These are phyloP conservation scores for Eucalyptus cladocalyx DNA, from an alignment of 345 rosid species.

Conservation along the genomic window DNA sequence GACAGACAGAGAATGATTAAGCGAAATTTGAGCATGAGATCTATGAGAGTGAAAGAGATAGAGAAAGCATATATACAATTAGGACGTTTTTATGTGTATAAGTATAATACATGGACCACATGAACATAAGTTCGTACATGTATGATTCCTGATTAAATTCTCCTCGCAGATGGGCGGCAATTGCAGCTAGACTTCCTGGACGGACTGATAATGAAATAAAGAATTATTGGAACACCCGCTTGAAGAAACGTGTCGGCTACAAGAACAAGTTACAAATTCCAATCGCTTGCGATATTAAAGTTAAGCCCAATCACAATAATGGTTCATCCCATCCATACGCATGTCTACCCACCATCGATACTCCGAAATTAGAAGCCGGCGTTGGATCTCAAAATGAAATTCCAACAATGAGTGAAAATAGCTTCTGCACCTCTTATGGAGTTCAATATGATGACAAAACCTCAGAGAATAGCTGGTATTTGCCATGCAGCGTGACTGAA, in stretches of 20 bases:
- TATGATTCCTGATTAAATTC: neutral
- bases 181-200: neutral
- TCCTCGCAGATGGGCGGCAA: neutral
- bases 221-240: slow-evolving; percentile 1
- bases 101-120: neutral
- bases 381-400: neutral
- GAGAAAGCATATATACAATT: neutral
- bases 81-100: neutral
- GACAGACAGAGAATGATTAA: neutral
- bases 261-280: neutral
- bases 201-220: slow-evolving; percentile 5
- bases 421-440: neutral
- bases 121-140: neutral
- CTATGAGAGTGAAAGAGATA: neutral
- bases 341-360: neutral
- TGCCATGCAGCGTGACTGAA: neutral
- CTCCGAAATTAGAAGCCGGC: neutral
- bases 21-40: neutral
- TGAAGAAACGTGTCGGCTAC: neutral
- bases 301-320: neutral
- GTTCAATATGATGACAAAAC: neutral
- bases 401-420: neutral
- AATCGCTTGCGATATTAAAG: neutral
- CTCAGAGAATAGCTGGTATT: neutral
- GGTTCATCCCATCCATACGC: neutral